A percentile compares a stretch with the other conserved stretches of the same genome.
Conservation (phyloP, 768 basidiomycete genomes). For the Sarcomyxa edulis region DNA sequence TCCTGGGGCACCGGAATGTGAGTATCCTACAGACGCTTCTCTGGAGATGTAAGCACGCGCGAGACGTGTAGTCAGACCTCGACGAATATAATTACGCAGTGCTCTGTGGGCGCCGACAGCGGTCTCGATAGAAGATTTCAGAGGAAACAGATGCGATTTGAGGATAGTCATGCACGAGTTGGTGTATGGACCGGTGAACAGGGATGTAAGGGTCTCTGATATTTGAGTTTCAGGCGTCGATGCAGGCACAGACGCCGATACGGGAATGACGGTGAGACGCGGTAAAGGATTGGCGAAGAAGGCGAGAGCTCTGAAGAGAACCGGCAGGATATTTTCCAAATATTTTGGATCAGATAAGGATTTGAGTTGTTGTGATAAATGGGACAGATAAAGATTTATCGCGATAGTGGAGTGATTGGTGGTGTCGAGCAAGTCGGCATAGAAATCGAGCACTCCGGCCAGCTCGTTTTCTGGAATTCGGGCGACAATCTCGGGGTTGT, state of each 20-base stretch:
- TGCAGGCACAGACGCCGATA: conserved; percentile 29
- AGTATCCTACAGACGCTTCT: conserved; percentile 45
- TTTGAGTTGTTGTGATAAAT: conserved; percentile 58
- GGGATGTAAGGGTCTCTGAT: conserved; percentile 46
- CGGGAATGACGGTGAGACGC: conserved; percentile 49
- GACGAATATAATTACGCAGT: conserved; percentile 58
- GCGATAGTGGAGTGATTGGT: conserved; percentile 37
- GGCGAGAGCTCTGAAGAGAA: conserved; percentile 67
- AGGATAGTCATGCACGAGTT: conserved; percentile 61
- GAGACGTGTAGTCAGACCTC: conserved; percentile 53
- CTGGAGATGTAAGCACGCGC: conserved; percentile 63
- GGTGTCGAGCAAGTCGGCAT: conserved; percentile 50
- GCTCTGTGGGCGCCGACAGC: conserved; percentile 60
- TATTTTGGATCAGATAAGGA: conserved; percentile 49
- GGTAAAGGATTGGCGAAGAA: conserved; percentile 65
- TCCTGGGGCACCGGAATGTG: conserved; percentile 54
- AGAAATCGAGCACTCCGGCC: conserved; percentile 53
- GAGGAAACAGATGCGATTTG: conserved; percentile 51
- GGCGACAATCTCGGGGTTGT: conserved; percentile 47
- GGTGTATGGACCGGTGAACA: conserved; percentile 64
- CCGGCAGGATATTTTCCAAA: conserved; percentile 55
- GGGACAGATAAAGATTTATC: conserved; percentile 55
- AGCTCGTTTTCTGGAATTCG: conserved; percentile 58
- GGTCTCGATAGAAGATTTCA: conserved; percentile 32
- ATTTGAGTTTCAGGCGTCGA: conserved; percentile 45